phyloP scores from a whole-genome alignment of 495 filamentous ascomycete species.

The Penicillium tannophilum region DNA sequence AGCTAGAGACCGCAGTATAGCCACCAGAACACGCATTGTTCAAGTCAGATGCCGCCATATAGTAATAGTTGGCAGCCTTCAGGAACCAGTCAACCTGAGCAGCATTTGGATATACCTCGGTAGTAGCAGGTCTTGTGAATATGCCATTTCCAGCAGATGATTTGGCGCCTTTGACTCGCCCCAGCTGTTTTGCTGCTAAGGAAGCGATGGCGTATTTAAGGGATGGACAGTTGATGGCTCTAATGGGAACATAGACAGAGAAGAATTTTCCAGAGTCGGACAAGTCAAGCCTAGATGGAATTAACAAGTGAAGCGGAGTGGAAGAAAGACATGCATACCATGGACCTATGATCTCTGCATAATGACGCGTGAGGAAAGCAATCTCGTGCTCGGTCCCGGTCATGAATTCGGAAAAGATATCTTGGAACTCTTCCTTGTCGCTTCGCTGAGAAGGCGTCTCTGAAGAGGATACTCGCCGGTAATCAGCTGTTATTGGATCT shows the following conservation, averaged over 20 bases:
- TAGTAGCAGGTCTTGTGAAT: constrained; percentile 37
- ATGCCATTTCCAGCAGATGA: constrained; percentile 24
- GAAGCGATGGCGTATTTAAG: constrained; percentile 43
- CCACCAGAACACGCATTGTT: constrained; percentile 31
- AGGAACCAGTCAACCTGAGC: constrained; percentile 43
- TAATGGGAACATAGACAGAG: constrained; percentile 39
- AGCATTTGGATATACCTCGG: constrained; percentile 42
- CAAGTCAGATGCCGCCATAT: constrained; percentile 36
- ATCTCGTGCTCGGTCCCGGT: constrained; percentile 45
- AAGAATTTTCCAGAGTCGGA: constrained; percentile 45
- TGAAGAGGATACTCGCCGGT: constrained; percentile 14
- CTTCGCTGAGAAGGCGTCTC: constrained; percentile 29
- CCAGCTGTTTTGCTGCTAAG: constrained; percentile 45
- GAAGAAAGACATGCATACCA: constrained; percentile 29
- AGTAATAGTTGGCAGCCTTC: constrained; percentile 48
- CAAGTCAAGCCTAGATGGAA: constrained; percentile 37
- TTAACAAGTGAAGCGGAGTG: not conserved
- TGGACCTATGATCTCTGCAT: constrained; percentile 34
- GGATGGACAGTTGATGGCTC: constrained; percentile 35
- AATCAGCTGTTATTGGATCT: constrained; percentile 10
- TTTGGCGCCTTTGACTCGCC: constrained; percentile 39
- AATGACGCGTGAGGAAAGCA: constrained; percentile 43
- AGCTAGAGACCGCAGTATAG: constrained; percentile 38
- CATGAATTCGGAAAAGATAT: constrained; percentile 45
- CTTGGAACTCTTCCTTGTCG: constrained; percentile 42